These are phyloP conservation scores for Fusarium staphyleae DNA, from an alignment of 2,329 filamentous ascomycete genomes.

Conservation along the genomic window DNA sequence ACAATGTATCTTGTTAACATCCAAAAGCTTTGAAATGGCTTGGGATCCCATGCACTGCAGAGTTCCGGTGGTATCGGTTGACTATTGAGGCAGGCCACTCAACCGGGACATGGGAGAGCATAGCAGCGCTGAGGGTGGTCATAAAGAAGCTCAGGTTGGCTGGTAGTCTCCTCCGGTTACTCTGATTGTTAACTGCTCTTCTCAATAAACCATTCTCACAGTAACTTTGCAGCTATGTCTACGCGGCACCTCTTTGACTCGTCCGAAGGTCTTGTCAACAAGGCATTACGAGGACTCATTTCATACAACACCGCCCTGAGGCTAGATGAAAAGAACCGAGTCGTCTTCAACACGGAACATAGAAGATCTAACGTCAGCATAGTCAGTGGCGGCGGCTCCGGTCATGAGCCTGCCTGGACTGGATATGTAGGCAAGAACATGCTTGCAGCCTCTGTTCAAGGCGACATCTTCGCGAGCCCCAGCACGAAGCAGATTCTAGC, in stretches of 20 bases:
- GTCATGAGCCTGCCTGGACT: constrained; percentile 68
- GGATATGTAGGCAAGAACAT: constrained; percentile 69
- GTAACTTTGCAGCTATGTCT: constrained; percentile 51
- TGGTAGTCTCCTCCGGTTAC: not conserved
- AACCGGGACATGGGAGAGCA: not conserved
- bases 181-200: not conserved
- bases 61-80: constrained; percentile 8
- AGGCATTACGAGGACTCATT: constrained; percentile 58
- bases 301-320: constrained; percentile 60
- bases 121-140: not conserved
- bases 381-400: constrained; percentile 63
- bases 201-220: not conserved
- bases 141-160: not conserved
- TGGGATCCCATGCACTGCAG: not conserved
- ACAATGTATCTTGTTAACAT: constrained; percentile 4
- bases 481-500: constrained; percentile 69
- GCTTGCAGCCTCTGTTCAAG: constrained; percentile 66
- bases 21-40: not conserved
- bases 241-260: constrained; percentile 61
- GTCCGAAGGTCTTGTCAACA: constrained; percentile 60
- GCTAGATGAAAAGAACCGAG: constrained; percentile 58
- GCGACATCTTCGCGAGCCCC: constrained; percentile 70
- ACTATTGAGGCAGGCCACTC: not conserved
- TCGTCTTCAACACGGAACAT: constrained; percentile 58
- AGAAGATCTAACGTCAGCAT: constrained; percentile 56